These are phyloP conservation scores for Calonectria pseudoturangicola DNA, from an alignment of 2,329 filamentous ascomycete species.

Conservation along the genomic window DNA sequence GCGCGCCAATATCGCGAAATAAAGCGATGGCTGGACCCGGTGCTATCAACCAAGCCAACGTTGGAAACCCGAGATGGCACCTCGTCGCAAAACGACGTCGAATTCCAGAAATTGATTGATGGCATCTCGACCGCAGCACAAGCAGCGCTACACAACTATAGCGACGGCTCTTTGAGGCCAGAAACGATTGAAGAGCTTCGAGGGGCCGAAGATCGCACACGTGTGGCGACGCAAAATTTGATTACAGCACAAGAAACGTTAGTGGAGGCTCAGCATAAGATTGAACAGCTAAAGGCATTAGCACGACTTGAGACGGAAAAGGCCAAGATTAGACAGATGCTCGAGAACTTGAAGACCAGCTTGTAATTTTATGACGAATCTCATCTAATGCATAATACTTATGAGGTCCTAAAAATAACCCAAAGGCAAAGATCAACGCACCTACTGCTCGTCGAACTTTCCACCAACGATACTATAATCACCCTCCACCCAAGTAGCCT, in stretches of 20 bases:
- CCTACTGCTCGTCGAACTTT: too few species aligned
- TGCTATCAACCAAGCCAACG: background rate
- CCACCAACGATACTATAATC: too few species aligned
- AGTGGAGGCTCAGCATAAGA: background rate
- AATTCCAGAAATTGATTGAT: background rate
- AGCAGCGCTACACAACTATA: conserved; percentile 1
- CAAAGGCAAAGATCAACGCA: too few species aligned
- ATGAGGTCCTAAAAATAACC: too few species aligned
- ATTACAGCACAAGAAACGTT: background rate
- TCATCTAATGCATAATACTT: too few species aligned
- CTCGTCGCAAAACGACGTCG: background rate
- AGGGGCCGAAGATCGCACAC: background rate
- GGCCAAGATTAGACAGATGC: background rate
- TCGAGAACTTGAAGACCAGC: background rate
- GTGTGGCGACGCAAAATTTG: background rate
- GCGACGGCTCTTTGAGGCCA: background rate
- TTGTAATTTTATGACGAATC: background rate
- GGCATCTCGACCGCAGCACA: background rate
- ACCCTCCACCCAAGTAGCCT: too few species aligned
- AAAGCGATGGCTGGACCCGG: background rate
- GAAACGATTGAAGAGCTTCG: background rate
- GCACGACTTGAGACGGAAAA: background rate
- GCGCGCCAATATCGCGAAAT: background rate
- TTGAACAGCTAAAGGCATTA: background rate
- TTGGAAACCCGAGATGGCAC: background rate